phyloP scores from a whole-genome alignment of 257 asterid species.

The Mentha longifolia region DNA sequence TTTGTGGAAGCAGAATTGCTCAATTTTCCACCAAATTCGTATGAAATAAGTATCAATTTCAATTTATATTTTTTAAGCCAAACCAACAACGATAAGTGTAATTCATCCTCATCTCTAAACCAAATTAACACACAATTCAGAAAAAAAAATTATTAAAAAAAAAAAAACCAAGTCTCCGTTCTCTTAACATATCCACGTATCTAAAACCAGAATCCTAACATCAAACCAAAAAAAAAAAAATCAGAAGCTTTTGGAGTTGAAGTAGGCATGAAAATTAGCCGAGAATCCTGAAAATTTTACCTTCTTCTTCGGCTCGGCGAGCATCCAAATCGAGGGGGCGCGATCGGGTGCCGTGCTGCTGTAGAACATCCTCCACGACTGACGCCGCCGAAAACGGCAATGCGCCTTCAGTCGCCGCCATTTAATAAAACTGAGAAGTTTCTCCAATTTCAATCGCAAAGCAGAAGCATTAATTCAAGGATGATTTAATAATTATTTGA shows the following conservation, averaged over 20 bases:
- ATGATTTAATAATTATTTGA: background rate
- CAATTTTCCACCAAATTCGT: conserved; percentile 7
- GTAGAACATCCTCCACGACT: conserved; percentile 89
- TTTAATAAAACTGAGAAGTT: conserved; percentile 21
- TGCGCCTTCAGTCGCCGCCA: conserved; percentile 63
- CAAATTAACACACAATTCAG: background rate
- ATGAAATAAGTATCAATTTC: background rate
- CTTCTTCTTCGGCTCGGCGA: conserved; percentile 91
- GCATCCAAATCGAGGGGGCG: conserved; percentile 84
- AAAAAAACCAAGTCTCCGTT: background rate
- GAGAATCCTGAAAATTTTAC: conserved; percentile 37
- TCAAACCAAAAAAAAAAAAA: background rate
- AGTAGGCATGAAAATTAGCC: background rate
- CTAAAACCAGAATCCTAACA: background rate
- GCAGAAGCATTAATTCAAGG: conserved; percentile 25
- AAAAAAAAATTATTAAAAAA: too few relatives aligned
- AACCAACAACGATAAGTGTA: background rate
- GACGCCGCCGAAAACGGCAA: conserved; percentile 77
- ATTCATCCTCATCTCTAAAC: background rate
- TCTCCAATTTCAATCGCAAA: conserved; percentile 24
- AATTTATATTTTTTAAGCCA: background rate
- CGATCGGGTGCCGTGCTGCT: conserved; percentile 78
- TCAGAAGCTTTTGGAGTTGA: background rate
- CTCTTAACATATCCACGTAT: background rate
- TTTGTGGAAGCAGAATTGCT: background rate